Evolutionary conservation across 306 rosid genomes (phyloP).

Genomic region (Prosopis cineraria): DNA sequence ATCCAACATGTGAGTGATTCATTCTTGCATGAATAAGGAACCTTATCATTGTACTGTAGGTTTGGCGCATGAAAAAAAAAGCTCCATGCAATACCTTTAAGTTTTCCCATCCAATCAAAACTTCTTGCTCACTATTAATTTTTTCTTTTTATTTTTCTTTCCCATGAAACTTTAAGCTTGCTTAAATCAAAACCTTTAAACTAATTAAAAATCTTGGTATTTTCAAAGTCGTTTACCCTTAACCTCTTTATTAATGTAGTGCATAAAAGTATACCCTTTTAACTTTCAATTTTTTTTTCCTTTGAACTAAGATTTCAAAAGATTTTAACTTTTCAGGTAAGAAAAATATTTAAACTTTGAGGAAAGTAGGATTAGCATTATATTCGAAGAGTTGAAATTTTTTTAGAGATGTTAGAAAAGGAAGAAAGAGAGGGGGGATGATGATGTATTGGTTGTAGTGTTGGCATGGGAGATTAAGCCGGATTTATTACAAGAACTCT

Average conservation of each 20-base stretch:
- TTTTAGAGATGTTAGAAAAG: constrained; percentile 25
- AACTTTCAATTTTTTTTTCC: background rate
- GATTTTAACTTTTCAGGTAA: no score
- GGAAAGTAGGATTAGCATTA: constrained; percentile 19
- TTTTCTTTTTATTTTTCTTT: background rate
- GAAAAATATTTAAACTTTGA: background rate
- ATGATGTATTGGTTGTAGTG: constrained; percentile 45
- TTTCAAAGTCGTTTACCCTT: background rate
- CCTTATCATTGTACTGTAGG: constrained; percentile 55
- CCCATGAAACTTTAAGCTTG: background rate
- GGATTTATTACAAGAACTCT: constrained; percentile 52
- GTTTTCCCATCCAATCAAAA: constrained; percentile 26
- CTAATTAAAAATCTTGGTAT: background rate
- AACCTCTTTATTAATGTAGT: background rate
- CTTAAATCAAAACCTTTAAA: constrained; percentile 1
- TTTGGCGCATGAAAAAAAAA: constrained; percentile 33
- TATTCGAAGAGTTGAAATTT: constrained; percentile 7
- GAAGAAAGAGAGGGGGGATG: constrained; percentile 33
- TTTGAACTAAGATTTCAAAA: background rate
- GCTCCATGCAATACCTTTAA: constrained; percentile 21
- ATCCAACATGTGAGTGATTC: constrained; percentile 36
- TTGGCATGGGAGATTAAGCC: constrained; percentile 43
- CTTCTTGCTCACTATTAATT: background rate
- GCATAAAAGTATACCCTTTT: background rate
- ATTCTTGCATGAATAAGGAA: constrained; percentile 31